Conservation (phyloP, 495 filamentous ascomycete species). For the Penicillium mononematosum region DNA sequence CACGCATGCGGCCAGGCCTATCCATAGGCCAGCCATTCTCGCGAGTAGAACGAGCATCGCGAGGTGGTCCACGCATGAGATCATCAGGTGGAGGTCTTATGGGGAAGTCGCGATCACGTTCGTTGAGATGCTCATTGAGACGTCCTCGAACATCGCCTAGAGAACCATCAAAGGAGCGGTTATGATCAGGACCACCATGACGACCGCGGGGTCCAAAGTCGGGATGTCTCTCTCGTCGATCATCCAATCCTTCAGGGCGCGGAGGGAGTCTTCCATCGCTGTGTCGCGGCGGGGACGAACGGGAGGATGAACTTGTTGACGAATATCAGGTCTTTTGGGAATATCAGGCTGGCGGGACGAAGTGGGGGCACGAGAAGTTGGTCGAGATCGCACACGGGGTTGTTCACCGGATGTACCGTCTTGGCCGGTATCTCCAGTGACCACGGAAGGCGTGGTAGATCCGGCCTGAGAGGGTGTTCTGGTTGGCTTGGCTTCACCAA, state of each 20-base stretch:
- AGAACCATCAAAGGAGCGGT: conserved; percentile 35
- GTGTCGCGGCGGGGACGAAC: conserved; percentile 28
- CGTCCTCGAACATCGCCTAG: conserved; percentile 28
- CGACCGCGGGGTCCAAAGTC: conserved; percentile 41
- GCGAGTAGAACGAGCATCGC: conserved; percentile 34
- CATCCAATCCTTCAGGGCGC: conserved; percentile 41
- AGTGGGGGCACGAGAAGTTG: conserved; percentile 31
- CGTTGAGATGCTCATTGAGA: conserved; percentile 29
- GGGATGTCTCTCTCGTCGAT: conserved; percentile 37
- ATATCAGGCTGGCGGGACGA: conserved; percentile 31
- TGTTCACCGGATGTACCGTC: conserved; percentile 21
- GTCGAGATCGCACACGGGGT: conserved; percentile 28
- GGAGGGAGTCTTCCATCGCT: conserved; percentile 36
- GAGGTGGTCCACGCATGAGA: conserved; percentile 41
- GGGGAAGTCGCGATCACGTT: conserved; percentile 38
- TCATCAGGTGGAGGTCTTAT: conserved; percentile 38
- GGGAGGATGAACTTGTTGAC: conserved; percentile 35
- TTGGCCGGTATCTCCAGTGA: conserved; percentile 15
- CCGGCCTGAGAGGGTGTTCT: conserved; percentile 10
- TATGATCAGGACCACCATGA: conserved; percentile 38
- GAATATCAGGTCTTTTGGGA: conserved; percentile 40
- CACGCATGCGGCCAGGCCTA: conserved; percentile 36
- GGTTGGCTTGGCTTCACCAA: conserved; percentile 13
- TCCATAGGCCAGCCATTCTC: conserved; percentile 41
- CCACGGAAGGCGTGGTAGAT: conserved; percentile 15